phyloP scores from a whole-genome alignment of 2,329 filamentous ascomycete species.

The Fusarium floridanum region DNA sequence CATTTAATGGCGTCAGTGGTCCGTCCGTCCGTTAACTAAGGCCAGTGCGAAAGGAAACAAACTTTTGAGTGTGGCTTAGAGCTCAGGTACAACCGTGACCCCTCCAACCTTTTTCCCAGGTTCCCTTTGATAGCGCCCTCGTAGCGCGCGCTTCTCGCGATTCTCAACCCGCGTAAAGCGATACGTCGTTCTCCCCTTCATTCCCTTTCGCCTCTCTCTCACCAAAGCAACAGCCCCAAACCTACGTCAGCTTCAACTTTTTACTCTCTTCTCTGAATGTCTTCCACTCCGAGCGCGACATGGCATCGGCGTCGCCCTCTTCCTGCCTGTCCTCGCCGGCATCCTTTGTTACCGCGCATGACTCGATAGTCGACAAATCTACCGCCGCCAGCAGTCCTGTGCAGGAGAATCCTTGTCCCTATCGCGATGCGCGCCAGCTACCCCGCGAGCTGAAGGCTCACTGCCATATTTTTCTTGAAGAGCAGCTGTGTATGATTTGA shows the following conservation, averaged over 20 bases:
- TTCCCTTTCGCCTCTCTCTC: conserved; percentile 9
- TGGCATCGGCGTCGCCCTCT: conserved; percentile 41
- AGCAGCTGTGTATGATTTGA: conserved; percentile 71
- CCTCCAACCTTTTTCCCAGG: conserved; percentile 10
- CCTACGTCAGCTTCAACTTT: not conserved
- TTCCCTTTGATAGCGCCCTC: conserved; percentile 22
- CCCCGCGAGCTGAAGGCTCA: conserved; percentile 75
- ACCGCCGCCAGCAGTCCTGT: conserved; percentile 54
- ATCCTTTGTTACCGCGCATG: conserved; percentile 54
- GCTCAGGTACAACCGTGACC: conserved; percentile 32
- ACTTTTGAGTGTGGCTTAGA: conserved; percentile 15
- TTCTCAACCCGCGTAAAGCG: conserved; percentile 37
- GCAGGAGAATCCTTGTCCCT: conserved; percentile 52
- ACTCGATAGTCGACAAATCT: conserved; percentile 46
- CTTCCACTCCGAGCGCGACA: conserved; percentile 28
- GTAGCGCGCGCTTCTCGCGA: conserved; percentile 38
- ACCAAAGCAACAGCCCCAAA: not conserved
- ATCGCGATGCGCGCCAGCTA: conserved; percentile 67
- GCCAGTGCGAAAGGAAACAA: conserved; percentile 30
- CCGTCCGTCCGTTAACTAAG: not conserved
- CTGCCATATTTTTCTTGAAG: conserved; percentile 80
- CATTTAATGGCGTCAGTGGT: conserved; percentile 23
- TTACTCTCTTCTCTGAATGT: conserved; percentile 20
- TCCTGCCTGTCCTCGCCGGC: conserved; percentile 47
- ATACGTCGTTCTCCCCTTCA: not conserved